Percentiles rank a stretch among this genome's conserved stretches.
These are phyloP conservation scores for Debaryomyces udenii DNA, from an alignment of 1,139 yeast genomes.

Conservation along the genomic window DNA sequence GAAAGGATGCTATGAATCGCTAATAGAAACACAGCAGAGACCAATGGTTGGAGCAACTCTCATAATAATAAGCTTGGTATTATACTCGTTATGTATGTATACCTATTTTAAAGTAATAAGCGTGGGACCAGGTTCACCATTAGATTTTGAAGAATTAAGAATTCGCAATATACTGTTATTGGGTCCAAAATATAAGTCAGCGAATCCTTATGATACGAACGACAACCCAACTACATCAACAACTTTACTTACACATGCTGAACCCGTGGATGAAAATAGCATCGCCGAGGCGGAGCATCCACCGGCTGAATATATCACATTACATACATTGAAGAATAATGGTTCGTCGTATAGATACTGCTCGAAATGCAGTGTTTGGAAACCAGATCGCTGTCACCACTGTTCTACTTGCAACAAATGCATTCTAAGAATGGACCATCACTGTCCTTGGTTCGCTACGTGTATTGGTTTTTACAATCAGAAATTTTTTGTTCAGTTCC, in stretches of 20 bases:
- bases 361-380: conserved; percentile 78
- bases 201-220: conserved; percentile 17
- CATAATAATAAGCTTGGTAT: conserved; percentile 19
- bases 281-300: conserved; percentile 15
- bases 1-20: conserved; percentile 22
- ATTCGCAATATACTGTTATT: conserved; percentile 18
- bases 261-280: conserved; percentile 4
- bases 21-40: conserved; percentile 16
- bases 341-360: conserved; percentile 30
- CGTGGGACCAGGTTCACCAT: conserved; percentile 71
- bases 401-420: conserved; percentile 76
- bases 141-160: conserved; percentile 31
- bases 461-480: conserved; percentile 72
- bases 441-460: conserved; percentile 94
- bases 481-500: conserved; percentile 75
- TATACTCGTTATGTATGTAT: conserved; percentile 30
- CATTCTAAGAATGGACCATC: conserved; percentile 82
- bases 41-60: conserved; percentile 18
- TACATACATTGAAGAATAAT: conserved; percentile 19
- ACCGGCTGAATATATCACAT: conserved; percentile 20
- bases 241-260: conserved; percentile 11
- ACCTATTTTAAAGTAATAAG: conserved; percentile 58
- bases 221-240: conserved; percentile 8
- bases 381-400: conserved; percentile 94
- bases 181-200: conserved; percentile 11